A percentile compares a stretch with the other conserved stretches of the same genome.
Conservation (phyloP, 2,329 filamentous ascomycete species). For the Trichophaea hybrida region DNA sequence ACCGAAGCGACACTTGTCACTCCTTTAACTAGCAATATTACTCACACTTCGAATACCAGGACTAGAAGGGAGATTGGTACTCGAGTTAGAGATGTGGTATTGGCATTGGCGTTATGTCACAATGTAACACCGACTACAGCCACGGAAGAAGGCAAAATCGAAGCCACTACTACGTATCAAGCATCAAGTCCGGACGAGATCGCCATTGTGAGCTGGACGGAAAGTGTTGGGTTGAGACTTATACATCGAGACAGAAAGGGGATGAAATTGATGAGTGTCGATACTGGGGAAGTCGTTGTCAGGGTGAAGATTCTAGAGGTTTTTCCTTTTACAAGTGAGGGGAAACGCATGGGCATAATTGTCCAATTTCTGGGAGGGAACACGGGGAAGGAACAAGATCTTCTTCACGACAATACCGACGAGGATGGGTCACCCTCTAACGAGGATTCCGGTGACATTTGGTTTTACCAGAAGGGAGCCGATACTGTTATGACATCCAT, state of each 20-base stretch:
- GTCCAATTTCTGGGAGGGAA: slow-evolving; percentile 60
- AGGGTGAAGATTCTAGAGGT: slow-evolving; percentile 80
- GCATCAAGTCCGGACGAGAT: slow-evolving; percentile 97
- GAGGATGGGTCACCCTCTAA: not conserved
- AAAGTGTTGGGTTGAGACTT: slow-evolving; percentile 75
- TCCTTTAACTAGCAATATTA: slow-evolving; percentile 36
- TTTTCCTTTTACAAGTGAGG: slow-evolving; percentile 95
- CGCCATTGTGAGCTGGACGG: slow-evolving; percentile 91
- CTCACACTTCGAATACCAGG: slow-evolving; percentile 43
- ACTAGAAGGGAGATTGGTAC: slow-evolving; percentile 87
- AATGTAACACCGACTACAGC: slow-evolving; percentile 91
- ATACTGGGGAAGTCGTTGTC: slow-evolving; percentile 59
- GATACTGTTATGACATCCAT: slow-evolving; percentile 98
- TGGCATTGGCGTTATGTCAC: slow-evolving; percentile 85
- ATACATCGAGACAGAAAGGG: slow-evolving; percentile 72
- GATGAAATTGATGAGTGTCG: slow-evolving; percentile 67
- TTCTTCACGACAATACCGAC: slow-evolving; percentile 25
- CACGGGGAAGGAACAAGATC: slow-evolving; percentile 34
- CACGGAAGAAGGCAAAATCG: slow-evolving; percentile 52
- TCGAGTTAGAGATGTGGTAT: slow-evolving; percentile 78
- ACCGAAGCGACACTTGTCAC: slow-evolving; percentile 30
- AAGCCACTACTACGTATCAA: slow-evolving; percentile 72
- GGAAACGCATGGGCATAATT: slow-evolving; percentile 95
- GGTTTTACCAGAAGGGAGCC: slow-evolving; percentile 97
- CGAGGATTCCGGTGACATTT: slow-evolving; percentile 57